Conservation (phyloP, 768 basidiomycete genomes). For the Asterophora parasitica region DNA sequence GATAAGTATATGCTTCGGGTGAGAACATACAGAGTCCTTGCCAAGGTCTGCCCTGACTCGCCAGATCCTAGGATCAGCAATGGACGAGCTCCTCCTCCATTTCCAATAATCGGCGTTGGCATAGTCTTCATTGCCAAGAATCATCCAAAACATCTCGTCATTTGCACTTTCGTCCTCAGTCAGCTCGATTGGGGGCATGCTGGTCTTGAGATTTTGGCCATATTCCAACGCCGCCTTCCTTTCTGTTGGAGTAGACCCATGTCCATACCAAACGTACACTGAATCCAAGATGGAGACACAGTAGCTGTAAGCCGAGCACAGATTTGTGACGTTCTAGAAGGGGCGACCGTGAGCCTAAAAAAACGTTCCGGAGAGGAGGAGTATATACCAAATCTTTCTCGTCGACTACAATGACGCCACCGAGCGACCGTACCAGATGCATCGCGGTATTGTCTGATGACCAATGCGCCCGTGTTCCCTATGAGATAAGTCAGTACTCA, state of each 20-base stretch:
- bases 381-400: conserved; percentile 62
- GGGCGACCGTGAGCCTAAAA: not conserved
- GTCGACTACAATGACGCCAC: conserved; percentile 56
- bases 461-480: conserved; percentile 77
- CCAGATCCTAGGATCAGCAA: conserved; percentile 55
- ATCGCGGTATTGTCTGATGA: conserved; percentile 76
- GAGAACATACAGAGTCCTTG: conserved; percentile 36
- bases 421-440: conserved; percentile 59
- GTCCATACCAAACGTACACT: conserved; percentile 79
- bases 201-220: conserved; percentile 40
- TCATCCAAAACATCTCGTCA: conserved; percentile 86
- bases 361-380: conserved; percentile 5
- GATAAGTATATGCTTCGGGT: too few relatives aligned
- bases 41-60: conserved; percentile 38
- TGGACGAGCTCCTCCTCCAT: conserved; percentile 49
- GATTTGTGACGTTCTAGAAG: conserved; percentile 51
- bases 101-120: conserved; percentile 82
- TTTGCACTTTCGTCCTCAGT: conserved; percentile 57
- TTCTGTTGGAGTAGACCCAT: conserved; percentile 58
- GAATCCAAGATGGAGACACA: conserved; percentile 67
- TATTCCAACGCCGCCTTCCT: conserved; percentile 60
- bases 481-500: conserved; percentile 22
- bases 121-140: conserved; percentile 70
- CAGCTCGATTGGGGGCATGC: conserved; percentile 47
- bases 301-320: conserved; percentile 85